Evolutionary conservation across 2,329 filamentous ascomycete genomes (phyloP), one percentile per base, ranked within the genome.

Genomic region (Arthrobotrys entomopaga): DNA sequence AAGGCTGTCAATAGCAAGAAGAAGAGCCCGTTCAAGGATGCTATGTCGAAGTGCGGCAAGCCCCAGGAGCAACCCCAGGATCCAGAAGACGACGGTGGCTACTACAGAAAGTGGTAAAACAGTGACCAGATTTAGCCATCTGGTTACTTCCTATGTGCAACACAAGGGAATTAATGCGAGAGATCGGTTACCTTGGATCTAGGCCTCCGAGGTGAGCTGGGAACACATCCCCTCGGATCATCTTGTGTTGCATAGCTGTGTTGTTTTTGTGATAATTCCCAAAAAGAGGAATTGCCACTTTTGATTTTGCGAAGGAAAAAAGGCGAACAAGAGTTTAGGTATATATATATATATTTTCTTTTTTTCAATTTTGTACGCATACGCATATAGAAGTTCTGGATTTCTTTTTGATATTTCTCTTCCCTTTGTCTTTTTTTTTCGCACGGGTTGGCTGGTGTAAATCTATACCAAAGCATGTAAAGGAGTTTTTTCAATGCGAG

Each of bases 1-100:
- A 58, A 43, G 34, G 4, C 19, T 10, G 54, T 13, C 19, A 58
- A 58, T 16, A 42, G 19, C 2, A 42, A 58, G 10, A 56, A 19
- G 16, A 29, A 34, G 3, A 46, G 22, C 22, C n/a, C 54, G 7
- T 20, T 58, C 54, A 58, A 58, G 34, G 38, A 46, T 58, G 34
- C 54, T 11, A 58, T 58, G 54, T 16, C 7, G 4, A 24, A 58
- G 34, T 58, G 54, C 46, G 20, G 20, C 19, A 13, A 13, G 10
- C 46, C 46, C 22, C 13, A 46, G 42, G 16, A 56, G 26, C 24
- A n/a, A n/a, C 3, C 13, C 7, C 15, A 43, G 34, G 29, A 34
- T 34, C 38, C n/a, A 22, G 24, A 26, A 46, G 54, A 42, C 22
- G 54, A 43, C 15, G 38, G 54, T 16, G 8, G 43, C 8, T 38